A percentile compares a stretch with the other conserved stretches of the same genome.
Conservation (phyloP, 1,139 yeast species). For the Geotrichum cucujoidarum region DNA sequence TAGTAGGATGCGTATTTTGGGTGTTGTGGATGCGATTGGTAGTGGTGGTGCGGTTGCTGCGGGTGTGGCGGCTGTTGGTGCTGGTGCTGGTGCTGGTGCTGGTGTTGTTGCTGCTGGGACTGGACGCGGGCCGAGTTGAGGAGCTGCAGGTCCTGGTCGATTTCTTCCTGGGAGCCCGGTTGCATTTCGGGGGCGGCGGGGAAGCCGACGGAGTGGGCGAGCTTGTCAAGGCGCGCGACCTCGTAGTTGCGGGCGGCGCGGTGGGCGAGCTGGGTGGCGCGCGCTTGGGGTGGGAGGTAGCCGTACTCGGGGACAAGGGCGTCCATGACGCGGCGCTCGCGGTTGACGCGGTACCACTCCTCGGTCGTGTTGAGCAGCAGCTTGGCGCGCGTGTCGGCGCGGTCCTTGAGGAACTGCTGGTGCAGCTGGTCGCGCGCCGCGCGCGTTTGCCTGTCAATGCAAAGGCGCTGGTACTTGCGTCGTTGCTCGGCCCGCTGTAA, state of each 20-base stretch:
- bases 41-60: no score
- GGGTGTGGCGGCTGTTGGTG: no score
- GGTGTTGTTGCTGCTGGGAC: background rate
- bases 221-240: constrained; percentile 53
- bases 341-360: constrained; percentile 87
- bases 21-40: background rate
- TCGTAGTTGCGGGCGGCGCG: constrained; percentile 53
- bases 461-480: constrained; percentile 65
- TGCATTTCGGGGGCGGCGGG: constrained; percentile 55
- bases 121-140: constrained; percentile 6
- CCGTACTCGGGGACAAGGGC: constrained; percentile 52
- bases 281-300: constrained; percentile 33
- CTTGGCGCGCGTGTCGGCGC: constrained; percentile 61
- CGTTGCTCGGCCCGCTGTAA: constrained; percentile 61
- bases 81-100: background rate
- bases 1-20: background rate
- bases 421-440: constrained; percentile 79
- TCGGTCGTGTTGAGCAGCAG: constrained; percentile 73
- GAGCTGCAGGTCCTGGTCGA: constrained; percentile 28
- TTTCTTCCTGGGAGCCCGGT: constrained; percentile 41
- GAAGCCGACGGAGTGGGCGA: constrained; percentile 55
- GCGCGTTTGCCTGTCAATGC: constrained; percentile 74
- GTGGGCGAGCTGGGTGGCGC: constrained; percentile 47
- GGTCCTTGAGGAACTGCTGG: constrained; percentile 71
- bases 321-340: constrained; percentile 83